Percentiles rank a stretch among this genome's conserved stretches.
These are phyloP conservation scores for Cocos nucifera DNA, from an alignment of 176 grass and related monocot genomes.

Conservation along the genomic window DNA sequence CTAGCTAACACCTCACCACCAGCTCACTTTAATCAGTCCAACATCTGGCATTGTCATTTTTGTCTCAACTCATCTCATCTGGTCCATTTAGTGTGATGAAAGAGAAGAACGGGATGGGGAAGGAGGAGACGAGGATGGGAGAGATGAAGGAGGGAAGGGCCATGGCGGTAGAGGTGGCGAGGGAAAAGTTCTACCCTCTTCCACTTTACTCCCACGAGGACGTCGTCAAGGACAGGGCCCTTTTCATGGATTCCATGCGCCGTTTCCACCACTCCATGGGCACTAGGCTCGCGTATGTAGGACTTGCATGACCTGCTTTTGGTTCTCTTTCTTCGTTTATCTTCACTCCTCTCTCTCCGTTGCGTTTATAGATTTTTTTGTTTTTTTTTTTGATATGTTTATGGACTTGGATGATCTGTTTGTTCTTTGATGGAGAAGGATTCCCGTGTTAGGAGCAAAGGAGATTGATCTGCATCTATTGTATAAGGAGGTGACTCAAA, in stretches of 20 bases:
- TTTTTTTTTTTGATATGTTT: background rate
- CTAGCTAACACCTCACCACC: too few species aligned
- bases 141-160: background rate
- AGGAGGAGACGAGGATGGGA: slow-evolving; percentile 6
- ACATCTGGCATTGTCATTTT: background rate
- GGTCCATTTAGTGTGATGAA: slow-evolving; percentile 7
- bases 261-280: slow-evolving; percentile 36
- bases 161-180: background rate
- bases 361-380: slow-evolving; percentile 7
- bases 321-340: background rate
- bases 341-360: slow-evolving; percentile 12
- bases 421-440: slow-evolving; percentile 12
- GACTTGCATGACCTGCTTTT: too few species aligned
- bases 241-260: slow-evolving; percentile 40
- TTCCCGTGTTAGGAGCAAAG: slow-evolving; percentile 61
- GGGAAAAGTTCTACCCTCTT: slow-evolving; percentile 31
- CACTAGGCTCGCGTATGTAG: slow-evolving; percentile 34
- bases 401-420: background rate
- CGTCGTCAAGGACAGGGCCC: slow-evolving; percentile 17
- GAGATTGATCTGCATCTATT: slow-evolving; percentile 44
- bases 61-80: background rate
- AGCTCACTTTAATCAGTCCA: background rate
- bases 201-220: slow-evolving; percentile 28
- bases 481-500: slow-evolving; percentile 42
- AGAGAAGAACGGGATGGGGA: slow-evolving; percentile 26